phyloP scores from a whole-genome alignment of 225 moss, liverwort and hornwort genomes.

The Pseudisothecium myosuroides region DNA sequence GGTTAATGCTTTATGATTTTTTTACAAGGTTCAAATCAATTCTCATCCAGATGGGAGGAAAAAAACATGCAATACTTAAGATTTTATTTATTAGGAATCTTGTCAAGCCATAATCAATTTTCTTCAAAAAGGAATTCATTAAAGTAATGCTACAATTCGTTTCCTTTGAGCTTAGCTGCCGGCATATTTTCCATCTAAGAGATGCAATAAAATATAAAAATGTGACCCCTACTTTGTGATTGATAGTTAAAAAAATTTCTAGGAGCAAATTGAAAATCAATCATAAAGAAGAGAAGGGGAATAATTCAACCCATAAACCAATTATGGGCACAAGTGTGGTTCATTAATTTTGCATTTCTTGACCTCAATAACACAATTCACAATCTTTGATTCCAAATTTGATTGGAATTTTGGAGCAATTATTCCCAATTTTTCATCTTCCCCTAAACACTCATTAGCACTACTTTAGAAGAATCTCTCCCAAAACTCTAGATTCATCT shows the following conservation, averaged over 20 bases:
- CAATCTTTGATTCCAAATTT: neutral
- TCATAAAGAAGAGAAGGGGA: neutral
- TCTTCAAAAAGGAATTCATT: neutral
- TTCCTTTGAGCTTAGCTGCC: rapidly evolving
- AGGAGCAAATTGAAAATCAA: neutral
- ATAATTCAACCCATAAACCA: neutral
- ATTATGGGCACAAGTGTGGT: rapidly evolving
- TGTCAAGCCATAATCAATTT: neutral
- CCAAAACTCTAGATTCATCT: neutral
- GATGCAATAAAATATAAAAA: neutral
- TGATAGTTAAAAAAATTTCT: neutral
- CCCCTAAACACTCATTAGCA: neutral
- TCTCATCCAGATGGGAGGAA: neutral
- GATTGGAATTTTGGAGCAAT: neutral
- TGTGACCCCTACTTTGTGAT: neutral
- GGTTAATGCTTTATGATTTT: neutral
- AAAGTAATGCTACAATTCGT: neutral
- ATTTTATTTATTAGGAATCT: neutral
- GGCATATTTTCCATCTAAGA: neutral
- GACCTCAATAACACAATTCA: neutral
- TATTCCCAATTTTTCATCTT: neutral
- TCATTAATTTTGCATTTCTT: neutral
- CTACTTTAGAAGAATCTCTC: neutral
- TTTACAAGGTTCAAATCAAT: neutral
- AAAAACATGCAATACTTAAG: neutral